phyloP scores from a whole-genome alignment of 129 eudicot species.

The Apium graveolens region DNA sequence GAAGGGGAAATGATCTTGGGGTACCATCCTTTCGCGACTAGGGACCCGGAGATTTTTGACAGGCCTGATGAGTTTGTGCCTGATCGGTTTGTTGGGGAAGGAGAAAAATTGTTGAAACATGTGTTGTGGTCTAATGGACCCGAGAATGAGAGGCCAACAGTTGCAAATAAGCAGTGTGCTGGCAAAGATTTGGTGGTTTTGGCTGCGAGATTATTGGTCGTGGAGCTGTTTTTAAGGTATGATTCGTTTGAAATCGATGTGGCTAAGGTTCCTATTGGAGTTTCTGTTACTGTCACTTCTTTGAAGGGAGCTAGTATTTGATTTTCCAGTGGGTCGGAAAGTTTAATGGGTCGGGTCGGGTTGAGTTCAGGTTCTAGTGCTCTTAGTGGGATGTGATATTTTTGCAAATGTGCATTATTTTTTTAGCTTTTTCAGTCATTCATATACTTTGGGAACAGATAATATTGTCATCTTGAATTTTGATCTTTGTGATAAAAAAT shows the following conservation, averaged over 20 bases:
- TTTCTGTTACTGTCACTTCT: constrained; percentile 57
- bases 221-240: constrained; percentile 65
- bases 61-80: constrained; percentile 81
- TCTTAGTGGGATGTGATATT: constrained; percentile 3
- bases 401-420: not conserved
- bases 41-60: constrained; percentile 66
- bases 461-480: not conserved
- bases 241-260: constrained; percentile 87
- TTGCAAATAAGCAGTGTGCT: constrained; percentile 75
- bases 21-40: constrained; percentile 86
- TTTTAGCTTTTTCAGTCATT: not conserved
- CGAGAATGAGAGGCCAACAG: constrained; percentile 52
- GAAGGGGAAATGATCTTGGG: constrained; percentile 81
- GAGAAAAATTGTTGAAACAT: constrained; percentile 58
- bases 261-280: constrained; percentile 53
- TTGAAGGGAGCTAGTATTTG: constrained; percentile 53
- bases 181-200: constrained; percentile 89
- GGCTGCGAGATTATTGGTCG: constrained; percentile 59
- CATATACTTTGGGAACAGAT: not conserved
- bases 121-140: constrained; percentile 91
- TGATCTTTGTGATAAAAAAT: constrained; percentile 1
- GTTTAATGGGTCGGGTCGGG: constrained; percentile 6
- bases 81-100: constrained; percentile 70
- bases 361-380: not conserved
- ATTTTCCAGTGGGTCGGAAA: not conserved